Percentiles rank a stretch among this genome's conserved stretches.
Evolutionary conservation across 495 filamentous ascomycete genomes (phyloP).

Genomic region (Neurospora sp.): DNA sequence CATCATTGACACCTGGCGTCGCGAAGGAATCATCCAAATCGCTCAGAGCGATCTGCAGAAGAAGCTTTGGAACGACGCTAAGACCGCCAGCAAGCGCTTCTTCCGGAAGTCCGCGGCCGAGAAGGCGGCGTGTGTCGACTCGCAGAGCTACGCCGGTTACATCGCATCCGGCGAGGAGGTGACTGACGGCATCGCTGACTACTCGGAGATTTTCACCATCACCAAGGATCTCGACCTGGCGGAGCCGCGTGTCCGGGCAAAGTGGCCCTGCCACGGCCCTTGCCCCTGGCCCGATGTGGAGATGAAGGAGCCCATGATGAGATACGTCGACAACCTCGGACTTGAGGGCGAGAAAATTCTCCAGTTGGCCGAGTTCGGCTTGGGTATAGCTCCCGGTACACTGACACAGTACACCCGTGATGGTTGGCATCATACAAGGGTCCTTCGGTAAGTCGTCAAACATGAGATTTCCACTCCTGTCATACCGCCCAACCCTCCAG

Average conservation of each 20-base stretch:
- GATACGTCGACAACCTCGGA: constrained; percentile 23
- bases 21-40: constrained; percentile 36
- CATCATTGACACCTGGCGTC: constrained; percentile 29
- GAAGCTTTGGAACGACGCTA: constrained; percentile 17
- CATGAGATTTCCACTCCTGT: neutral
- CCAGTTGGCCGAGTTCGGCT: constrained; percentile 26
- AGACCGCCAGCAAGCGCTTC: constrained; percentile 25
- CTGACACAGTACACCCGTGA: constrained; percentile 28
- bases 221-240: constrained; percentile 30
- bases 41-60: constrained; percentile 19
- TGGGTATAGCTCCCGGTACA: constrained; percentile 18
- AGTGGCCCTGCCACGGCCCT: constrained; percentile 37
- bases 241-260: constrained; percentile 25
- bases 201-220: constrained; percentile 40
- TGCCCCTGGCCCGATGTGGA: constrained; percentile 33
- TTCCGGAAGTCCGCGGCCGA: constrained; percentile 21
- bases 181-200: constrained; percentile 36
- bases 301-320: constrained; percentile 25
- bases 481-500: neutral
- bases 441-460: constrained; percentile 22
- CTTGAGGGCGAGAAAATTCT: constrained; percentile 30
- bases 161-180: constrained; percentile 40
- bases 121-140: constrained; percentile 34
- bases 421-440: constrained; percentile 38
- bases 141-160: constrained; percentile 35